These are phyloP conservation scores for Penicillium crustosum DNA, from an alignment of 2,329 filamentous ascomycete species.

Conservation along the genomic window DNA sequence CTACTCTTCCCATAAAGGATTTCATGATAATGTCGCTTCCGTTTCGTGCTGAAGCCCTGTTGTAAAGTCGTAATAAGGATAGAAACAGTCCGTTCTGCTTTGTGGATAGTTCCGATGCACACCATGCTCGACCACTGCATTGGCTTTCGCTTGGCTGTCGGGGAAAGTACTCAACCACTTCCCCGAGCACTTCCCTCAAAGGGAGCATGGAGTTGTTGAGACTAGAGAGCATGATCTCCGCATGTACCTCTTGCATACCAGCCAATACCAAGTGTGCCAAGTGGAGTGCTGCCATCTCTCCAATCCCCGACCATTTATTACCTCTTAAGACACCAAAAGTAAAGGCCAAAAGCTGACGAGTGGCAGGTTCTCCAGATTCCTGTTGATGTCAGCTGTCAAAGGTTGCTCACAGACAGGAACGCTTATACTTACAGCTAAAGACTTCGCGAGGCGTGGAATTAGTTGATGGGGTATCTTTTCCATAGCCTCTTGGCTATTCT, in stretches of 20 bases:
- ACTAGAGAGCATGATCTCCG: conserved; percentile 8
- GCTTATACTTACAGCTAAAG: conserved; percentile 43
- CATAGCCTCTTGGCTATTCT: conserved; percentile 23
- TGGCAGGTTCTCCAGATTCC: conserved; percentile 22
- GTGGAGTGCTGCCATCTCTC: conserved; percentile 20
- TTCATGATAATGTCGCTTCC: conserved; percentile 16
- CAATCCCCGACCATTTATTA: neutral
- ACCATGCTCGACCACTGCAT: conserved; percentile 24
- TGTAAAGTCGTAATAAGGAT: conserved; percentile 29
- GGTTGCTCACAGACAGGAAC: neutral
- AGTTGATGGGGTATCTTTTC: conserved; percentile 24
- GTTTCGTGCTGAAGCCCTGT: conserved; percentile 15
- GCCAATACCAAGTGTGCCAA: conserved; percentile 27
- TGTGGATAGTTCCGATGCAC: conserved; percentile 15
- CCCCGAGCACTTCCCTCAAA: conserved; percentile 18
- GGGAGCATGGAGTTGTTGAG: conserved; percentile 13
- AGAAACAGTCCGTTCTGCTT: conserved; percentile 29
- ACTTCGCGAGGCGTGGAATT: conserved; percentile 35
- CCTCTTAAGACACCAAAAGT: conserved; percentile 24
- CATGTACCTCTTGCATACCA: conserved; percentile 22
- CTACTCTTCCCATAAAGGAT: conserved; percentile 22
- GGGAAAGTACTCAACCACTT: conserved; percentile 26
- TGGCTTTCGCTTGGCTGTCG: conserved; percentile 9
- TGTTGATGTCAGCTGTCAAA: conserved; percentile 8
- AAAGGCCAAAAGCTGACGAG: conserved; percentile 26